phyloP scores from a whole-genome alignment of 129 eudicot species.

The Solidago caesia region DNA sequence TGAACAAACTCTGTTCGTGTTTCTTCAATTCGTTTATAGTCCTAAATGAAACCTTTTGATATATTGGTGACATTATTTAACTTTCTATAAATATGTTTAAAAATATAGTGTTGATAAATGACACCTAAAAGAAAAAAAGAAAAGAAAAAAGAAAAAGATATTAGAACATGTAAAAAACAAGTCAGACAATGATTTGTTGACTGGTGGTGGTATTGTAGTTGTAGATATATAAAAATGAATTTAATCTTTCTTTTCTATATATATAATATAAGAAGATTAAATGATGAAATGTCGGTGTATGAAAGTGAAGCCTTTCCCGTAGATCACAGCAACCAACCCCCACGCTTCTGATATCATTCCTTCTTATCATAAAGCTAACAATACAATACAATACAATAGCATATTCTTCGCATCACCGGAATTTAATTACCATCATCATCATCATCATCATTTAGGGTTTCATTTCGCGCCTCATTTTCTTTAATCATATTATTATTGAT shows the following conservation, averaged over 20 bases:
- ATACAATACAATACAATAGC: background rate
- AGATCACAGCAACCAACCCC: slow-evolving; percentile 40
- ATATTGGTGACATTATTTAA: too few relatives aligned
- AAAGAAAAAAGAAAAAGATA: background rate
- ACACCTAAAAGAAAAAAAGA: background rate
- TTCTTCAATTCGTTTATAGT: too few relatives aligned
- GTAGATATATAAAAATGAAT: too few relatives aligned
- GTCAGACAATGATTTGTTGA: slow-evolving; percentile 30
- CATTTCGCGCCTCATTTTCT: slow-evolving; percentile 27
- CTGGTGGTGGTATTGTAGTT: slow-evolving; percentile 1
- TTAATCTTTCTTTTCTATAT: too few relatives aligned
- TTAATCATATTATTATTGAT: background rate
- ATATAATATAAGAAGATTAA: too few relatives aligned
- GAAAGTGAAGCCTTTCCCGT: background rate
- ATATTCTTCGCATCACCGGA: slow-evolving; percentile 26
- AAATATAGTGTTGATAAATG: too few relatives aligned
- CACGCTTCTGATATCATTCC: slow-evolving; percentile 5
- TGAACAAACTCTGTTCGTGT: too few relatives aligned
- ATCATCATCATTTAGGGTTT: slow-evolving; percentile 28
- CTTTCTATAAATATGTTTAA: too few relatives aligned
- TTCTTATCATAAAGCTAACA: too few relatives aligned
- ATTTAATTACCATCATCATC: slow-evolving; percentile 1
- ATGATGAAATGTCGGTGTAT: slow-evolving; percentile 26
- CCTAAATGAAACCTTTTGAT: too few relatives aligned
- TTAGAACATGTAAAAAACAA: slow-evolving; percentile 15